phyloP scores from a whole-genome alignment of 768 basidiomycete species.

The Amanita exitialis region DNA sequence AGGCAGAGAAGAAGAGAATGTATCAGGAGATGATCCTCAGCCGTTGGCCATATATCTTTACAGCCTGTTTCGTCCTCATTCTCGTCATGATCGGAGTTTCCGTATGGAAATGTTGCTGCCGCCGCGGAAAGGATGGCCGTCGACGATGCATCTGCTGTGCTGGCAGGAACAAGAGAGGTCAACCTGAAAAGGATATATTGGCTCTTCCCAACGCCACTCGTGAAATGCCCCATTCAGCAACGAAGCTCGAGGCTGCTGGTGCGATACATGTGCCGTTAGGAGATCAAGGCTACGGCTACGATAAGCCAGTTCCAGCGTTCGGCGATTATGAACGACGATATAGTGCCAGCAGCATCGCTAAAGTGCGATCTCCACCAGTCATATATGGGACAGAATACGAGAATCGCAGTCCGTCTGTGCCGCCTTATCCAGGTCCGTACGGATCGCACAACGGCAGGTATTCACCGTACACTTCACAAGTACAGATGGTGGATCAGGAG shows the following conservation, averaged over 20 bases:
- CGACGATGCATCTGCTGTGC: slow-evolving; percentile 10
- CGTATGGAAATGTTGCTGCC: slow-evolving; percentile 54
- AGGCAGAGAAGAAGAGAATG: slow-evolving; percentile 54
- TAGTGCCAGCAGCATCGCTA: background rate
- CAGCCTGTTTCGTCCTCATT: slow-evolving; percentile 45
- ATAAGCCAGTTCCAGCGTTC: background rate
- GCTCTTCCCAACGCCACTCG: background rate
- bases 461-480: background rate
- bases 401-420: background rate
- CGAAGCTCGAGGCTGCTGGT: background rate
- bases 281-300: background rate
- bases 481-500: background rate
- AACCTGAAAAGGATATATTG: slow-evolving; percentile 17
- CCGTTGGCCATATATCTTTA: slow-evolving; percentile 65
- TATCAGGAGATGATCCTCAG: slow-evolving; percentile 56
- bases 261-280: slow-evolving; percentile 3
- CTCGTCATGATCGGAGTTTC: slow-evolving; percentile 34
- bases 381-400: slow-evolving; percentile 1
- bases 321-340: background rate
- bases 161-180: background rate
- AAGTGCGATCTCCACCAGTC: background rate
- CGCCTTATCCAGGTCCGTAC: background rate
- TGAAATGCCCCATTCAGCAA: background rate
- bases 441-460: background rate
- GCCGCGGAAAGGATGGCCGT: slow-evolving; percentile 12